These are phyloP conservation scores for Beauveria bassiana DNA, from an alignment of 2,329 filamentous ascomycete genomes.

Conservation along the genomic window DNA sequence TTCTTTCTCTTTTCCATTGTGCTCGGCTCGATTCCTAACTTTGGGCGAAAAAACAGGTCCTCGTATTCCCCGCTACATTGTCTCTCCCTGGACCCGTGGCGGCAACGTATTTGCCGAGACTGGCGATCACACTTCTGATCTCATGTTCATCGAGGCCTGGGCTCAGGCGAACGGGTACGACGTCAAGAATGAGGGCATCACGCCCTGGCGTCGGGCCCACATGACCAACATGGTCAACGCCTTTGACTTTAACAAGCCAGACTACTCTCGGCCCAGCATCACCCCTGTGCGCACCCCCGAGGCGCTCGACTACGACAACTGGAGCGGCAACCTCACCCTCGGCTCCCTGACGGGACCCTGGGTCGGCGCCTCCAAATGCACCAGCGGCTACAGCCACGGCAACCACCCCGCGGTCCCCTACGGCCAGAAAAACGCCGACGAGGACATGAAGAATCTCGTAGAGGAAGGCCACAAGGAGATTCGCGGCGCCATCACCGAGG, in stretches of 20 bases:
- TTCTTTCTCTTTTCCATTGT: too few species aligned
- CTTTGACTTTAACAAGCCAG: conserved; percentile 36
- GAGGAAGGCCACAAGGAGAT: conserved; percentile 46
- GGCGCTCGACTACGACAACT: conserved; percentile 24
- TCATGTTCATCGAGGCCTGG: conserved; percentile 44
- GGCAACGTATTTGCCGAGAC: conserved; percentile 45
- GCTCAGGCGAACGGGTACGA: conserved; percentile 22
- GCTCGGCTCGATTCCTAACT: too few species aligned
- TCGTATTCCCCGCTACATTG: conserved; percentile 43
- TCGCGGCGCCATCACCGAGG: conserved; percentile 44
- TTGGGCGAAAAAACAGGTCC: too few species aligned
- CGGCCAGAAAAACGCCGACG: conserved; percentile 22
- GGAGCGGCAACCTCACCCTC: conserved; percentile 22
- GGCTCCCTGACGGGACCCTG: conserved; percentile 12
- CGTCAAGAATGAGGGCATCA: conserved; percentile 20
- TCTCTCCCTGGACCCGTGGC: conserved; percentile 47
- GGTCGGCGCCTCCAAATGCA: conserved; percentile 34
- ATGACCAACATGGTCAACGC: conserved; percentile 24
- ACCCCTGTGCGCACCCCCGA: conserved; percentile 28
- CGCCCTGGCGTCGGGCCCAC: conserved; percentile 20
- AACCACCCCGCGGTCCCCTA: conserved; percentile 33
- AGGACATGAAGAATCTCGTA: conserved; percentile 26
- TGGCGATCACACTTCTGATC: conserved; percentile 45
- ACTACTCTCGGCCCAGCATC: conserved; percentile 36
- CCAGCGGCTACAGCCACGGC: conserved; percentile 23